phyloP scores from a whole-genome alignment of 495 filamentous ascomycete species.

The Astrothelium macrocarpum region DNA sequence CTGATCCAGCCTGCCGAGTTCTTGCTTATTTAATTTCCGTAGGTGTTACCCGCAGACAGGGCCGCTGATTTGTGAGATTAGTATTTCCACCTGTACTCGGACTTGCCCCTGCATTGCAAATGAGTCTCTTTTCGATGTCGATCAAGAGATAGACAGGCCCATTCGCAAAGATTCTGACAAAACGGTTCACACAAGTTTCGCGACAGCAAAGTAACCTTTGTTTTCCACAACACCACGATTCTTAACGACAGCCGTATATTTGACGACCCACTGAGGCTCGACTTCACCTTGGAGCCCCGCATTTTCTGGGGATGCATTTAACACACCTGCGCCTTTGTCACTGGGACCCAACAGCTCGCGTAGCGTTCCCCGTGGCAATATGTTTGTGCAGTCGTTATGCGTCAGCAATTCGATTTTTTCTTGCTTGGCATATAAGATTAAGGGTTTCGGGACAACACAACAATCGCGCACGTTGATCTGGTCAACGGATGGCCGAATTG shows the following conservation, averaged over 20 bases:
- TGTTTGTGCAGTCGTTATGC: conserved; percentile 88
- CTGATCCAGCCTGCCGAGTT: no score
- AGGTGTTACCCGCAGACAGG: no score
- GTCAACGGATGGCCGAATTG: conserved; percentile 70
- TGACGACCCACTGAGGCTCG: conserved; percentile 85
- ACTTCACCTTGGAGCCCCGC: conserved; percentile 63
- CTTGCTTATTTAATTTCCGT: no score
- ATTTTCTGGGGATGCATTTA: conserved; percentile 28
- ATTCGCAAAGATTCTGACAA: no score
- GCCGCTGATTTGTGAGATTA: no score
- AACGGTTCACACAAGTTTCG: conserved; percentile 49
- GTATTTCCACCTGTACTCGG: no score
- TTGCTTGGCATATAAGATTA: conserved; percentile 76
- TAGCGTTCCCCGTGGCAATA: conserved; percentile 74
- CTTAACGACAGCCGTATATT: conserved; percentile 96
- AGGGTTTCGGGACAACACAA: conserved; percentile 84
- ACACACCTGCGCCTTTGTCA: conserved; percentile 28
- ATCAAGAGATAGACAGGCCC: no score
- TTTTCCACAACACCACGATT: conserved; percentile 96
- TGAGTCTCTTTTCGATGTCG: no score
- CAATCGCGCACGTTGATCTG: conserved; percentile 98
- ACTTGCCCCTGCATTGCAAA: no score
- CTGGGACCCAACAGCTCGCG: conserved; percentile 65
- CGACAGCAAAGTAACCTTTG: conserved; percentile 90
- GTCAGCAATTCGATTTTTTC: conserved; percentile 81